These are phyloP conservation scores for Trifolium dubium DNA, from an alignment of 306 rosid genomes.

Conservation along the genomic window DNA sequence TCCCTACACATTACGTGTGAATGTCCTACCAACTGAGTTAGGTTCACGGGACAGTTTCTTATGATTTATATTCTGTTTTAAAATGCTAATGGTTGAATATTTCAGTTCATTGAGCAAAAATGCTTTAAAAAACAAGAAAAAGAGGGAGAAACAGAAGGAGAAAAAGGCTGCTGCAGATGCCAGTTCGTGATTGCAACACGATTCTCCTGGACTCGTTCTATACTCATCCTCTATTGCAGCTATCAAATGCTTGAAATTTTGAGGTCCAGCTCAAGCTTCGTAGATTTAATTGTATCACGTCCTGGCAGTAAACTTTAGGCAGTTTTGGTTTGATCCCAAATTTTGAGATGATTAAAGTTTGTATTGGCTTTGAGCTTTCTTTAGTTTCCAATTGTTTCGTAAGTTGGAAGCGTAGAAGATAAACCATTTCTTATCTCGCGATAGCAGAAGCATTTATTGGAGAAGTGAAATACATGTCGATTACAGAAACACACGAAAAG, in stretches of 20 bases:
- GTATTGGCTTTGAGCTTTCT: not conserved
- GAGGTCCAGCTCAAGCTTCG: slow-evolving; percentile 14
- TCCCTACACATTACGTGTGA: too few relatives aligned
- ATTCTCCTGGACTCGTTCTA: not conserved
- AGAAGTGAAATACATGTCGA: slow-evolving; percentile 9
- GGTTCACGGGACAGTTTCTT: not conserved
- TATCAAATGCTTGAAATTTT: slow-evolving; percentile 2
- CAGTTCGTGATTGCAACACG: slow-evolving; percentile 45
- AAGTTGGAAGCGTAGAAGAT: not conserved
- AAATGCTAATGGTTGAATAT: slow-evolving; percentile 38
- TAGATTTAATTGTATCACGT: slow-evolving; percentile 21
- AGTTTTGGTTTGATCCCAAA: slow-evolving; percentile 39
- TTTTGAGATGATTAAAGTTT: slow-evolving; percentile 22
- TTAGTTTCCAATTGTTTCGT: not conserved
- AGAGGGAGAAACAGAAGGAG: slow-evolving; percentile 92
- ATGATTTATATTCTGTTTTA: slow-evolving; percentile 25
- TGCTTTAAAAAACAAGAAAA: slow-evolving; percentile 87
- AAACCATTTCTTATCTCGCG: not conserved
- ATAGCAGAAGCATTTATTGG: not conserved
- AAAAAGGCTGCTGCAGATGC: slow-evolving; percentile 69
- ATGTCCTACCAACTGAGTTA: too few relatives aligned
- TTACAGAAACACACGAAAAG: not conserved
- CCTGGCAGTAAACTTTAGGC: slow-evolving; percentile 27
- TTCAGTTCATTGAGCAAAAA: slow-evolving; percentile 80
- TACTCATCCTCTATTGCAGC: not conserved